These are phyloP conservation scores for Galerina marginata DNA, from an alignment of 768 basidiomycete species.

Conservation along the genomic window DNA sequence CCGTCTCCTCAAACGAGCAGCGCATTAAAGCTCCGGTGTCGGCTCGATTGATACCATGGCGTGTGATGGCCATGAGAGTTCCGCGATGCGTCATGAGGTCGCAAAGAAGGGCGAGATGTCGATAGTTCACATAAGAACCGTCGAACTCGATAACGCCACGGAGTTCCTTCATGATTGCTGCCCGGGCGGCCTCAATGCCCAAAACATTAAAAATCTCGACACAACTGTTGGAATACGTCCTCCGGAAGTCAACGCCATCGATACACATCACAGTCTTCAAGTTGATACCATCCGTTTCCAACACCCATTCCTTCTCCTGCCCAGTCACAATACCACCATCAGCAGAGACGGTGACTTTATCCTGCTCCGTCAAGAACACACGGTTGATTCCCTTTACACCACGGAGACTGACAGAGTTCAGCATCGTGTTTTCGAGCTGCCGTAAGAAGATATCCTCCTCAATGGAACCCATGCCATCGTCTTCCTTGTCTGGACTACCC, in stretches of 20 bases:
- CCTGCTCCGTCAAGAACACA: conserved; percentile 92
- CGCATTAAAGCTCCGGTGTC: conserved; percentile 99
- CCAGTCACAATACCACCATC: conserved; percentile 70
- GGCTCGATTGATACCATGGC: conserved; percentile 98
- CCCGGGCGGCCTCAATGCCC: conserved; percentile 96
- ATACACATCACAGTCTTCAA: conserved; percentile 94
- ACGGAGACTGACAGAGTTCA: conserved; percentile 92
- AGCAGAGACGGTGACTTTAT: conserved; percentile 67
- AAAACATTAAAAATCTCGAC: conserved; percentile 93
- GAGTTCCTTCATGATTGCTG: conserved; percentile 92
- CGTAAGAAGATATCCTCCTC: conserved; percentile 97
- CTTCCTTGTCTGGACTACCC: conserved; percentile 84
- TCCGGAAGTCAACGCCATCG: conserved; percentile 90
- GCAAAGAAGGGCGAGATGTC: conserved; percentile 94
- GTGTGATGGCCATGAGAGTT: conserved; percentile 95
- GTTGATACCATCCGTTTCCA: conserved; percentile 98
- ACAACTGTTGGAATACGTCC: conserved; percentile 97
- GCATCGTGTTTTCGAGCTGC: conserved; percentile 94
- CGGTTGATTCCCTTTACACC: conserved; percentile 91
- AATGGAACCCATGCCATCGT: conserved; percentile 72
- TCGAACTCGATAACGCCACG: conserved; percentile 98
- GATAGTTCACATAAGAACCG: conserved; percentile 99
- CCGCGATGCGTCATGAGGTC: conserved; percentile 99
- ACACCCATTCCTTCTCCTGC: conserved; percentile 88
- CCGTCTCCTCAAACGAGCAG: conserved; percentile 99